phyloP scores from a whole-genome alignment of 352 stramenopile species.

The Vaucheria bursata region DNA sequence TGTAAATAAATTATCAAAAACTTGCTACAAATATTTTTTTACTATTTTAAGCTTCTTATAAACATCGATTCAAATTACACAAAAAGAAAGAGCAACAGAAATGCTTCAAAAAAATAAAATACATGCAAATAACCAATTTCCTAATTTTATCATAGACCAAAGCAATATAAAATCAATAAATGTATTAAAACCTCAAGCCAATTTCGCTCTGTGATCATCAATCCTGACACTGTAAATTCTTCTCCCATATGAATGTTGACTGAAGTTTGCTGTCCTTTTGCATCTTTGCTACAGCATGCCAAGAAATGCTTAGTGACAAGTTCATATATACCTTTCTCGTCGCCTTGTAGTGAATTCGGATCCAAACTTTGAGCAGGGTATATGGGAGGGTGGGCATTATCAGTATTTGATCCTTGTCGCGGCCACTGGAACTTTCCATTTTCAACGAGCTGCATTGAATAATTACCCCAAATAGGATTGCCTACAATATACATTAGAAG shows the following conservation, averaged over 20 bases:
- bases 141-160: no score
- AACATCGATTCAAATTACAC: no score
- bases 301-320: slow-evolving; percentile 95
- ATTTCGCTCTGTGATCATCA: slow-evolving; percentile 80
- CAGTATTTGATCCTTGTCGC: slow-evolving; percentile 53
- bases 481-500: no score
- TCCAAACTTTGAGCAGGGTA: slow-evolving; percentile 89
- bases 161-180: no score
- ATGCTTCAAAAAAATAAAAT: no score
- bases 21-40: no score
- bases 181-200: slow-evolving; percentile 71
- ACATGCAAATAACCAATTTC: no score
- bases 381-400: slow-evolving; percentile 96
- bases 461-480: slow-evolving; percentile 61
- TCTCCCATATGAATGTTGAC: slow-evolving; percentile 54
- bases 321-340: slow-evolving; percentile 67
- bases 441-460: slow-evolving; percentile 17
- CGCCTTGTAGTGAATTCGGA: slow-evolving; percentile 52
- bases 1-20: no score
- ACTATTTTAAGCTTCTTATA: no score
- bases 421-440: slow-evolving; percentile 38
- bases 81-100: no score
- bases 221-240: slow-evolving; percentile 68
- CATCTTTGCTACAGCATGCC: slow-evolving; percentile 92
- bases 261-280: slow-evolving; percentile 71